These are phyloP conservation scores for Aureobasidium sp. DNA, from an alignment of 2,329 filamentous ascomycete species.

Conservation along the genomic window DNA sequence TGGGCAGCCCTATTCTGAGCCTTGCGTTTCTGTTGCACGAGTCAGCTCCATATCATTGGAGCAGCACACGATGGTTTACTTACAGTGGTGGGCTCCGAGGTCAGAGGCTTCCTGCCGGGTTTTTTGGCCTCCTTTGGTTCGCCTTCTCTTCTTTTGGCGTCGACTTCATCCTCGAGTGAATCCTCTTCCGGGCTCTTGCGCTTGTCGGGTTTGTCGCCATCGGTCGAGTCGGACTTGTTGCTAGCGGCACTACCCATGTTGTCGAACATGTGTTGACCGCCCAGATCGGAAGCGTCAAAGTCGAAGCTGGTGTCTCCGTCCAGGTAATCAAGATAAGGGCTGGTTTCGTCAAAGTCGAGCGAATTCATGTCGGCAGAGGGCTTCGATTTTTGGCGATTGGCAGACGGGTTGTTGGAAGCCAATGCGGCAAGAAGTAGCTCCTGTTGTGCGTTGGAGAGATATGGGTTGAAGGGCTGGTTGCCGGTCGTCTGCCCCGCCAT, in stretches of 20 bases:
- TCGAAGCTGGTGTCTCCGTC: conserved; percentile 70
- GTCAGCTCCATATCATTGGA: background rate
- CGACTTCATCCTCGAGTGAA: conserved; percentile 56
- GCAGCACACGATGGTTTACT: conserved; percentile 37
- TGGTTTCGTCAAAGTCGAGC: conserved; percentile 35
- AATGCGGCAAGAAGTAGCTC: conserved; percentile 43
- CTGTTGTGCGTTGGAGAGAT: conserved; percentile 42
- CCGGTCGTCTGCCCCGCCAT: conserved; percentile 16
- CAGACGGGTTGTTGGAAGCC: conserved; percentile 35
- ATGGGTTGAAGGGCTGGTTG: conserved; percentile 29
- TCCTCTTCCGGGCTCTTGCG: conserved; percentile 62
- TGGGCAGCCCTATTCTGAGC: conserved; percentile 92
- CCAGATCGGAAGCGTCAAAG: conserved; percentile 55
- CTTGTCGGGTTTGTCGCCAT: conserved; percentile 56
- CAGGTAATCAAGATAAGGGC: conserved; percentile 77
- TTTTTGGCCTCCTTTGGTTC: conserved; percentile 89
- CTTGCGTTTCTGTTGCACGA: conserved; percentile 68
- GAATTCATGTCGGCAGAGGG: conserved; percentile 20
- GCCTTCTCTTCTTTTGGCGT: conserved; percentile 71
- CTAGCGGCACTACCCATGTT: conserved; percentile 52
- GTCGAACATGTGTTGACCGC: conserved; percentile 63
- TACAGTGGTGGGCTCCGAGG: conserved; percentile 92
- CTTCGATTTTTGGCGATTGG: conserved; percentile 5
- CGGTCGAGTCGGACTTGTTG: conserved; percentile 28
- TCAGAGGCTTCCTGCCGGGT: conserved; percentile 90